Base-by-base conservation (phyloP, 2,329 filamentous ascomycete species). In the Fusarium longipes region DNA sequence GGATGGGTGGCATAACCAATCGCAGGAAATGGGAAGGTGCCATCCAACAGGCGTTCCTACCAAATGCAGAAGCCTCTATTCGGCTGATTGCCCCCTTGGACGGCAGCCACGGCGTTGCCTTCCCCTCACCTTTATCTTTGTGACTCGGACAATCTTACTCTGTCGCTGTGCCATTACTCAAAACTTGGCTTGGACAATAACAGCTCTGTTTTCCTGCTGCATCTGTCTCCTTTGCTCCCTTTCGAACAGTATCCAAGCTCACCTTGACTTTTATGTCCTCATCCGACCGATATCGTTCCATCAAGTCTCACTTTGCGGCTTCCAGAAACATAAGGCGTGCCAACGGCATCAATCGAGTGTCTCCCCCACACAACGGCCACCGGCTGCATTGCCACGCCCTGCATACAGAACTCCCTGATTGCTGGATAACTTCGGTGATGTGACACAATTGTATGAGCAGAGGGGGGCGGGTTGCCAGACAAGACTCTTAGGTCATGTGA, bases 401-500 rank as follows among this genome's bases (percentile, higher is more conserved):
- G 63, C 60, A 71, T 59, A 42, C 38, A 50, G 24, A 48, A 49
- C 52, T 49, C 50, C 62, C 51, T 69, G 44, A 52, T 69, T 70
- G 63, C 57, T 60, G 40, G 53, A 67, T 68, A 65, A 57, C 63
- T 57, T 70, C 60, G 64, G 67, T 63, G 61, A 74, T 73, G 69
- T 71, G 68, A 70, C 70, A 73, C 70, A 63, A 65, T 49, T 57
- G 56, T 67, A 57, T 65, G 44, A 57, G 48, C 44, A 57, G 57
- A 64, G 63, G 59, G 57, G 58, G 62, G 59, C 72, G 63, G 61
- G 67, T 71, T 60, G 63, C 58, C 62, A 67, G 64, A 55, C 58
- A 58, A 68, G 56, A 57, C 35, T 43, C 32, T 53, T 33, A 66
- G 65, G 69, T 77, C 75, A 76, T 74, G 74, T 77, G 75, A 77